phyloP scores from a whole-genome alignment of 2,329 filamentous ascomycete species.

The Talaromyces sp. region DNA sequence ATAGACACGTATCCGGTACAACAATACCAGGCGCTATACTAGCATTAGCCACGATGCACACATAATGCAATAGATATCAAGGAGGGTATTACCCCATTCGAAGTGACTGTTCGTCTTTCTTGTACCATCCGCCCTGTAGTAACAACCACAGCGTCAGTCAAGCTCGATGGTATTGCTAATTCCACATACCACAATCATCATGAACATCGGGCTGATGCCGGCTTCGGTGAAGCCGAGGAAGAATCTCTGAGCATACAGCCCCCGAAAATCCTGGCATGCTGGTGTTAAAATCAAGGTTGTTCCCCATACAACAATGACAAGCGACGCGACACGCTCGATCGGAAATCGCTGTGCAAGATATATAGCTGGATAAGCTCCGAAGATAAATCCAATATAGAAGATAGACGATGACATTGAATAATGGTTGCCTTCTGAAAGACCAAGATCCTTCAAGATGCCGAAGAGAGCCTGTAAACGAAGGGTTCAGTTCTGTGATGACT shows the following conservation, averaged over 20 bases:
- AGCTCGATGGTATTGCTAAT: not conserved
- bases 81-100: not conserved
- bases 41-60: not conserved
- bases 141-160: not conserved
- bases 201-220: conserved; percentile 11
- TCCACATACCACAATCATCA: conserved; percentile 6
- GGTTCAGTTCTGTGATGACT: not conserved
- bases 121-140: conserved; percentile 10
- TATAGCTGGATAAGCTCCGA: conserved; percentile 7
- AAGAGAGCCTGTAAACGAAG: not conserved
- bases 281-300: not conserved
- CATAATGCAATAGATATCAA: not conserved
- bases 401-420: conserved; percentile 3
- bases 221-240: conserved; percentile 8
- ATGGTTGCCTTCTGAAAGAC: not conserved
- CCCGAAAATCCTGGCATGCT: not conserved
- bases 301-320: not conserved
- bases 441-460: not conserved
- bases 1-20: conserved; percentile 8
- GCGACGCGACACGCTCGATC: not conserved
- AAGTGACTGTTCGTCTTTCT: conserved; percentile 8
- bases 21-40: not conserved
- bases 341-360: conserved; percentile 5
- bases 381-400: conserved; percentile 7
- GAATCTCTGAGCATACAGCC: conserved; percentile 7